Percentiles rank a stretch among this genome's conserved stretches.
Evolutionary conservation across 257 asterid species (phyloP).

Genomic region (Vinca minor): DNA sequence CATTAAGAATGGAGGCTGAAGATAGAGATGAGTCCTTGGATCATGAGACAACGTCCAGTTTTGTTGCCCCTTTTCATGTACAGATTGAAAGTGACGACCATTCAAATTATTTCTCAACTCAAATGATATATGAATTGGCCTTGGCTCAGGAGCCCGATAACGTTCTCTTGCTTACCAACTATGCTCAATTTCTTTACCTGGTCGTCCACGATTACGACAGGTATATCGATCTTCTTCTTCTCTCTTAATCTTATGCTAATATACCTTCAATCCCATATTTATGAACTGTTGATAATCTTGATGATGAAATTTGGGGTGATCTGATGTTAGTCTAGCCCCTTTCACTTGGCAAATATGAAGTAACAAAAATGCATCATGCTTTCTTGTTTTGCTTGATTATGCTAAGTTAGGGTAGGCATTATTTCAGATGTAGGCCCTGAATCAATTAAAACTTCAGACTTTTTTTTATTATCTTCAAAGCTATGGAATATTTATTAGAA

Average conservation of each 20-base stretch:
- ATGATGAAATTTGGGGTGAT: slow-evolving; percentile 54
- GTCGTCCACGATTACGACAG: slow-evolving; percentile 75
- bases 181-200: slow-evolving; percentile 80
- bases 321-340: slow-evolving; percentile 5
- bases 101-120: slow-evolving; percentile 39
- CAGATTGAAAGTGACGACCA: slow-evolving; percentile 49
- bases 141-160: slow-evolving; percentile 64
- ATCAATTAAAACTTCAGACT: slow-evolving; percentile 20
- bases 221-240: slow-evolving; percentile 33
- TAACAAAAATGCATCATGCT: slow-evolving; percentile 13
- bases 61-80: slow-evolving; percentile 61
- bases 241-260: background rate
- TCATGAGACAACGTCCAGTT: slow-evolving; percentile 45
- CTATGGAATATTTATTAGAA: no score
- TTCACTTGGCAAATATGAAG: slow-evolving; percentile 16
- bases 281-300: slow-evolving; percentile 28
- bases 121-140: slow-evolving; percentile 48
- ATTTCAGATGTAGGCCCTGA: slow-evolving; percentile 14
- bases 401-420: no score
- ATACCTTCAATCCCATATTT: no score
- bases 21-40: slow-evolving; percentile 44
- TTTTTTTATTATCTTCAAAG: slow-evolving; percentile 2
- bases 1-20: slow-evolving; percentile 39
- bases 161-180: slow-evolving; percentile 75
- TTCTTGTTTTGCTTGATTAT: background rate